Percentiles rank a stretch among this genome's conserved stretches.
phyloP scores from a whole-genome alignment of 1,284 basidiomycete species.

The Testicularia cyperi region DNA sequence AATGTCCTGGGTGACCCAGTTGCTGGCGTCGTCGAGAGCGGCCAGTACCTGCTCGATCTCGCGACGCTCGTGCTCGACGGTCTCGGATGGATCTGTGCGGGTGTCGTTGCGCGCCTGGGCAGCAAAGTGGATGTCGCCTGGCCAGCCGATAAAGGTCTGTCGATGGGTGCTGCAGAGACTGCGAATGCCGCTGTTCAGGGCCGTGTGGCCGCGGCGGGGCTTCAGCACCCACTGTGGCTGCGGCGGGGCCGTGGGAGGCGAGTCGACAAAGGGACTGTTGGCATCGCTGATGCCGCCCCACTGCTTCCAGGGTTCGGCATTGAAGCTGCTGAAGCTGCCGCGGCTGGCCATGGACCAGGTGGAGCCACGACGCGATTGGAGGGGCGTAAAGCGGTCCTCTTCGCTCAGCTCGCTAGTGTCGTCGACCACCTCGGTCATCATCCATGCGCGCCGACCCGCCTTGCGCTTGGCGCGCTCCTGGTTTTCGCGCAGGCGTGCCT shows the following conservation, averaged over 20 bases:
- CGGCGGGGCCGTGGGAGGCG: slow-evolving; percentile 23
- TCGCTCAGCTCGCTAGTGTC: slow-evolving; percentile 50
- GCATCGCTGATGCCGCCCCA: slow-evolving; percentile 36
- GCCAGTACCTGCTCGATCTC: slow-evolving; percentile 55
- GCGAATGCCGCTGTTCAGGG: slow-evolving; percentile 90
- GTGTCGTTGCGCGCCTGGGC: slow-evolving; percentile 45
- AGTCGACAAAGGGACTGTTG: slow-evolving; percentile 28
- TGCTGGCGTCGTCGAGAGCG: slow-evolving; percentile 47
- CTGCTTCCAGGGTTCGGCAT: slow-evolving; percentile 34
- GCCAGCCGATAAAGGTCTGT: slow-evolving; percentile 90
- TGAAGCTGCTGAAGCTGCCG: slow-evolving; percentile 39
- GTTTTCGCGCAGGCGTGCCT: slow-evolving; percentile 50
- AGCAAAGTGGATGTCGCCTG: slow-evolving; percentile 73
- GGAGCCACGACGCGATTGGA: slow-evolving; percentile 46
- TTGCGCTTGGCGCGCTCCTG: slow-evolving; percentile 46
- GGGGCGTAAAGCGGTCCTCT: slow-evolving; percentile 53
- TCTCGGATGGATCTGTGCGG: slow-evolving; percentile 47
- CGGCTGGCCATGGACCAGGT: slow-evolving; percentile 35
- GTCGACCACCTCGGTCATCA: slow-evolving; percentile 53
- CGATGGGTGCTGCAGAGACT: slow-evolving; percentile 79
- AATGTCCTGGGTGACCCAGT: slow-evolving; percentile 46
- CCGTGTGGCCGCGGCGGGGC: slow-evolving; percentile 84
- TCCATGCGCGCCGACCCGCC: slow-evolving; percentile 53
- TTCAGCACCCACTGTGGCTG: slow-evolving; percentile 71
- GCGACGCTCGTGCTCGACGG: slow-evolving; percentile 42